Percentiles rank a stretch among this genome's conserved stretches.
phyloP scores from a whole-genome alignment of 306 rosid species.

The Potentilla sterilis region DNA sequence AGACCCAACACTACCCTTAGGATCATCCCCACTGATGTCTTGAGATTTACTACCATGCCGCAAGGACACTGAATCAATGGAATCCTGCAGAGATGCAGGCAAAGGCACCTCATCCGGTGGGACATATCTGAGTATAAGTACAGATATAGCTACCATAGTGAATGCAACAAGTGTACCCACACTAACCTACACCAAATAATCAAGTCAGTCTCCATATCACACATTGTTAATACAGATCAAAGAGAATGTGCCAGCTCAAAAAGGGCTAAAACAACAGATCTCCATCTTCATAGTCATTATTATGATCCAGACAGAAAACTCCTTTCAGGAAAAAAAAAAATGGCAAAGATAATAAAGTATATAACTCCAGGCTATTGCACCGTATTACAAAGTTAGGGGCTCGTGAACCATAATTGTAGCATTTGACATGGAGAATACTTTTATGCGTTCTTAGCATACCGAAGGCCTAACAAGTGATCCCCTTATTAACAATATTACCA shows the following conservation, averaged over 20 bases:
- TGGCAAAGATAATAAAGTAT: not conserved
- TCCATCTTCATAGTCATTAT: not conserved
- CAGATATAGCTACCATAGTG: slow-evolving; percentile 72
- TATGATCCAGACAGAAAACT: slow-evolving; percentile 8
- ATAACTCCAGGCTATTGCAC: not conserved
- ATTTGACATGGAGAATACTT: not conserved
- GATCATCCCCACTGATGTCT: slow-evolving; percentile 30
- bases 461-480: not conserved
- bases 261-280: not conserved
- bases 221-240: not conserved
- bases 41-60: slow-evolving; percentile 19
- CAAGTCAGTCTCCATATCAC: slow-evolving; percentile 8
- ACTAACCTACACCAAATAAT: slow-evolving; percentile 62
- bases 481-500: slow-evolving; percentile 1
- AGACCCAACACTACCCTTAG: slow-evolving; percentile 25
- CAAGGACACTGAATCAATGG: slow-evolving; percentile 43
- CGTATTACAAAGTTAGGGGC: not conserved
- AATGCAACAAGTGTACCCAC: slow-evolving; percentile 93
- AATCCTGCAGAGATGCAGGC: slow-evolving; percentile 53
- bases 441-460: not conserved
- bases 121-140: slow-evolving; percentile 81
- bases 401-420: slow-evolving; percentile 2
- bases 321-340: not conserved
- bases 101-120: slow-evolving; percentile 79
- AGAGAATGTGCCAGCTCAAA: not conserved